Evolutionary conservation across 352 stramenopile genomes (phyloP).

Genomic region (Phytophthora foliorum): DNA sequence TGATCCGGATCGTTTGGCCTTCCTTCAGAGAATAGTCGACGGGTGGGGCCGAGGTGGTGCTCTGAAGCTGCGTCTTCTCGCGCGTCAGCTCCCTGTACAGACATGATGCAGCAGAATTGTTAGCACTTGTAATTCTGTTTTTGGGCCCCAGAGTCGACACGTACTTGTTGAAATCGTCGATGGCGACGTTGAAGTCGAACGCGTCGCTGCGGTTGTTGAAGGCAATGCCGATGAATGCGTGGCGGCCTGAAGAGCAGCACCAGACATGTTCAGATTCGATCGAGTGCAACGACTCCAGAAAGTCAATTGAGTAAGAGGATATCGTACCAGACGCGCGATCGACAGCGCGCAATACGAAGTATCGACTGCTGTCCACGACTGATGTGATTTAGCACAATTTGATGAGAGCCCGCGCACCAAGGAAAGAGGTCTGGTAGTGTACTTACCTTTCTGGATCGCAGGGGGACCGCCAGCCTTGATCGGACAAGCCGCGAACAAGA

Average conservation of each 20-base stretch:
- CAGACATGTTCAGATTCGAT: not conserved
- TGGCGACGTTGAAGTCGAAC: conserved; percentile 95
- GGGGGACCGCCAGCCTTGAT: conserved; percentile 67
- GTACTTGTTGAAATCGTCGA: conserved; percentile 90
- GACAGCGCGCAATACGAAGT: conserved; percentile 94
- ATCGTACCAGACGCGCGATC: conserved; percentile 79
- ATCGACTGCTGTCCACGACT: conserved; percentile 93
- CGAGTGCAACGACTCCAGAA: not conserved
- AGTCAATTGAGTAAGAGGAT: not conserved
- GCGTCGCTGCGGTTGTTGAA: conserved; percentile 96
- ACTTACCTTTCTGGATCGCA: conserved; percentile 71
- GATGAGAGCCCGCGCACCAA: not conserved
- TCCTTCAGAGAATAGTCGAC: conserved; percentile 95
- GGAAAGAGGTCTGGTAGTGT: not conserved
- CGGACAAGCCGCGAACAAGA: conserved; percentile 67
- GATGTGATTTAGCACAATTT: conserved; percentile 5
- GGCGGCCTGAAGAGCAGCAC: conserved; percentile 52
- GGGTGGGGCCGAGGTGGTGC: conserved; percentile 40
- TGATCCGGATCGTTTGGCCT: conserved; percentile 94
- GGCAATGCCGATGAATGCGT: conserved; percentile 95
- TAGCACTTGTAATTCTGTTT: not conserved
- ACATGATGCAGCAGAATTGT: conserved; percentile 3
- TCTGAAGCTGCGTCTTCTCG: conserved; percentile 56
- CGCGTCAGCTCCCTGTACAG: conserved; percentile 62
- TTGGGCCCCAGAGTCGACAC: conserved; percentile 4